These are phyloP conservation scores for Lactuca sativa DNA, from an alignment of 129 eudicot species.

Conservation along the genomic window DNA sequence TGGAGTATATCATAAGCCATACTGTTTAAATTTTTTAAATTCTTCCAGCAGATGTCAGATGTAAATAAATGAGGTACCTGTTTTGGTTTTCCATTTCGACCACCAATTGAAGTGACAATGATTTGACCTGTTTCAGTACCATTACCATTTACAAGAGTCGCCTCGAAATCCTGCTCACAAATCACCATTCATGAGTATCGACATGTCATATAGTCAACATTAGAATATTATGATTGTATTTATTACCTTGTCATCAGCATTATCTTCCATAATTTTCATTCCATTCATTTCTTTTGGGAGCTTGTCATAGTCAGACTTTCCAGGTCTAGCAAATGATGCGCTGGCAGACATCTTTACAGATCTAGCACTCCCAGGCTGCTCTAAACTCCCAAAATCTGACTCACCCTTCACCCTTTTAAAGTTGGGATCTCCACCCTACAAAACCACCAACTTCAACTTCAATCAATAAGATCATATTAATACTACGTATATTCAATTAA, in stretches of 20 bases:
- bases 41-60: too few species aligned
- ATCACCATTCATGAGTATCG: constrained; percentile 10
- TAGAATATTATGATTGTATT: not conserved
- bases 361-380: constrained; percentile 49
- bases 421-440: constrained; percentile 58
- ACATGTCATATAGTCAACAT: not conserved
- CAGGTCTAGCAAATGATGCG: constrained; percentile 47
- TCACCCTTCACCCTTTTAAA: constrained; percentile 54
- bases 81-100: constrained; percentile 83
- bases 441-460: constrained; percentile 4
- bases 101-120: constrained; percentile 75
- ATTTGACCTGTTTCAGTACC: constrained; percentile 93
- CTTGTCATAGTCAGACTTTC: constrained; percentile 47
- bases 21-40: not conserved
- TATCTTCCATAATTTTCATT: constrained; percentile 65
- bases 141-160: constrained; percentile 71
- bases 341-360: constrained; percentile 46
- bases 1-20: not conserved
- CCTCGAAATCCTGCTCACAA: constrained; percentile 70
- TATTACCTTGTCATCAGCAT: constrained; percentile 55
- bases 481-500: not conserved
- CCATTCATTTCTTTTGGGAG: constrained; percentile 70
- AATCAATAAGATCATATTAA: not conserved
- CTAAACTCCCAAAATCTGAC: constrained; percentile 43
- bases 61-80: constrained; percentile 41